Base-by-base conservation (phyloP, 257 asterid genomes). In the Ophiorrhiza pumila region DNA sequence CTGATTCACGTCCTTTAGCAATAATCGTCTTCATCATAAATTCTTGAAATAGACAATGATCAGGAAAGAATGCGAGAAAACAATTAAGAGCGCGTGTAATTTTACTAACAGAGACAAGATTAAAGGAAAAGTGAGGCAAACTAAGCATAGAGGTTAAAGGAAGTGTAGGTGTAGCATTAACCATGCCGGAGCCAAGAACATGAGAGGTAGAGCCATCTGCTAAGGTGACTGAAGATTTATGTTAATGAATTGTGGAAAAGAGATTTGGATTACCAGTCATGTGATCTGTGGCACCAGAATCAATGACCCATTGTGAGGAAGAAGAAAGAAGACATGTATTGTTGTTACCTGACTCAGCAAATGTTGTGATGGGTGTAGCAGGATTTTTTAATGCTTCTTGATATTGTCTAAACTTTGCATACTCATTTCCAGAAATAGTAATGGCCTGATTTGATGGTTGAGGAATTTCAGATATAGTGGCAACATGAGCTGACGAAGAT, bases 231-330 rank as follows among this genome's bases (percentile, higher is more conserved):
- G 23, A 11, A 37, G 42, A 37, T 37, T 3, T 50, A 17, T 50
- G 15, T 50, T 1, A n/a, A 4, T 50, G n/a, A 8, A 50, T 9
- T 9, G 67, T 61, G 8, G 46, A 31, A 34, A 61, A 61, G 1
- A 69, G 46, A 69, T 12, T 52, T 34, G 64, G 35, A 35, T 35
- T 55, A 69, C 58, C 63, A n/a, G 22, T 39, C 34, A 69, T 53
- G 34, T 61, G 25, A 32, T 31, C 4, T 61, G 67, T 61, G 27
- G 67, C 67, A 61, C 43, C 5, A 31, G 18, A 56, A 56, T 68
- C 18, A 7, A 56, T 56, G 15, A 56, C 32, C 34, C 4, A 56
- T 56, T 56, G 23, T 32, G 32, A 49, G 3, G 50, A 8, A 20
- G 74, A 69, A 18, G 74, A 53, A 23, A 69, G 4, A 50, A 69